Conservation (phyloP, 2,329 filamentous ascomycete species). For the Macrophomina phaseolina region DNA sequence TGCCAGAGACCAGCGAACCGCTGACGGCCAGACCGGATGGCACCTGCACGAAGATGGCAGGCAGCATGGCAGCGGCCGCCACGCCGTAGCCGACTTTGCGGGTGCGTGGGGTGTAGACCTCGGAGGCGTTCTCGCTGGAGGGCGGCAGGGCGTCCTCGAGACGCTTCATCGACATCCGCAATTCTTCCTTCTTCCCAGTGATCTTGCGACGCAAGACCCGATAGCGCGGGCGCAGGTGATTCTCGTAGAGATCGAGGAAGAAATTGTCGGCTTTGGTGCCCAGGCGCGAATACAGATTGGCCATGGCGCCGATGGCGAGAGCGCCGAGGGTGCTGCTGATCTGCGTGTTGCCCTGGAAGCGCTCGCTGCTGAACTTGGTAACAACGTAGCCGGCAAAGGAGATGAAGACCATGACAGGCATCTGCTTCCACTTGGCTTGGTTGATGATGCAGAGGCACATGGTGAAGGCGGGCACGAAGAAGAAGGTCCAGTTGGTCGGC, state of each 20-base stretch:
- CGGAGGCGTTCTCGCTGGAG: background rate
- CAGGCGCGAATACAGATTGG: slow-evolving; percentile 78
- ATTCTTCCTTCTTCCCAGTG: slow-evolving; percentile 32
- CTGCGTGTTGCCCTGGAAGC: slow-evolving; percentile 73
- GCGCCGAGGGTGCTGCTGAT: slow-evolving; percentile 80
- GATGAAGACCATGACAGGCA: slow-evolving; percentile 76
- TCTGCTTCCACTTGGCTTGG: slow-evolving; percentile 79
- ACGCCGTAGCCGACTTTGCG: slow-evolving; percentile 70
- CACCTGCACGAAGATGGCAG: slow-evolving; percentile 78
- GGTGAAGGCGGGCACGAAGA: slow-evolving; percentile 76
- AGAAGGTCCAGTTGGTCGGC: slow-evolving; percentile 63
- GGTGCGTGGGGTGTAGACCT: slow-evolving; percentile 35
- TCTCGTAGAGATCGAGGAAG: slow-evolving; percentile 61
- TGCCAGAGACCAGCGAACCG: slow-evolving; percentile 62
- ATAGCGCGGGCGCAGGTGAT: slow-evolving; percentile 51
- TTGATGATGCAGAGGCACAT: slow-evolving; percentile 75
- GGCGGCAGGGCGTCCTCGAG: background rate
- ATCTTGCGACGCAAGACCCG: slow-evolving; percentile 39
- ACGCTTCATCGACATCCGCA: slow-evolving; percentile 5
- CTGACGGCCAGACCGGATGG: slow-evolving; percentile 65
- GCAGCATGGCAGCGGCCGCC: slow-evolving; percentile 83
- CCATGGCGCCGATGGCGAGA: slow-evolving; percentile 75
- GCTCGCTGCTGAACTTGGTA: slow-evolving; percentile 72
- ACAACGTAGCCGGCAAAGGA: slow-evolving; percentile 75
- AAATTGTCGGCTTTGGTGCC: slow-evolving; percentile 64